A percentile compares a stretch with the other conserved stretches of the same genome.
Conservation (phyloP, 139 green algal species). For the Tetradesmus obliquus region DNA sequence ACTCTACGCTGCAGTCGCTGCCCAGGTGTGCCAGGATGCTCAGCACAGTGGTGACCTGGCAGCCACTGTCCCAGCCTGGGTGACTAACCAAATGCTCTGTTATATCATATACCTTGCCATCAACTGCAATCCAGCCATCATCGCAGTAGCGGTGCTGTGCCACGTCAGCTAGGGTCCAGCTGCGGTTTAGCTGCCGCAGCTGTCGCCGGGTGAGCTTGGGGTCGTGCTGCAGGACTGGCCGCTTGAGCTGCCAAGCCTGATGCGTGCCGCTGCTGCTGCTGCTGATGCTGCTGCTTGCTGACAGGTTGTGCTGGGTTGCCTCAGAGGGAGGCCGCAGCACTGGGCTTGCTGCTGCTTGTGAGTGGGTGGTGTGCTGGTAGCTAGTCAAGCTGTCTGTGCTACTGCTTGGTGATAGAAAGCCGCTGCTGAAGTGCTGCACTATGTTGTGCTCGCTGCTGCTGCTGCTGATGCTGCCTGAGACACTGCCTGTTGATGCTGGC, state of each 20-base stretch:
- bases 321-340: neutral
- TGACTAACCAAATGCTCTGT: slow-evolving; percentile 43
- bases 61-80: slow-evolving; percentile 43
- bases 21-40: slow-evolving; percentile 46
- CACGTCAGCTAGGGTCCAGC: slow-evolving; percentile 39
- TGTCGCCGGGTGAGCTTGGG: slow-evolving; percentile 35
- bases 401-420: neutral
- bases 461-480: neutral
- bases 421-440: neutral
- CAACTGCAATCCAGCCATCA: slow-evolving; percentile 49
- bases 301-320: neutral
- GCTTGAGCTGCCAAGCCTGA: slow-evolving; percentile 28
- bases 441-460: neutral
- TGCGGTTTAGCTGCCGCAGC: slow-evolving; percentile 16
- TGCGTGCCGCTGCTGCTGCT: slow-evolving; percentile 5
- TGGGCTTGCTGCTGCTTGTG: neutral
- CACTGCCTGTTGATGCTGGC: neutral
- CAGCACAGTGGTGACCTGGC: slow-evolving; percentile 41
- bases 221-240: slow-evolving; percentile 21
- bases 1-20: slow-evolving; percentile 38
- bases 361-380: neutral
- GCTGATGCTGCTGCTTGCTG: slow-evolving; percentile 1
- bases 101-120: slow-evolving; percentile 48
- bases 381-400: slow-evolving; percentile 5
- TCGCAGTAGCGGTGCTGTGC: slow-evolving; percentile 19